These are phyloP conservation scores for Hericium alpestre DNA, from an alignment of 768 basidiomycete genomes.

Conservation along the genomic window DNA sequence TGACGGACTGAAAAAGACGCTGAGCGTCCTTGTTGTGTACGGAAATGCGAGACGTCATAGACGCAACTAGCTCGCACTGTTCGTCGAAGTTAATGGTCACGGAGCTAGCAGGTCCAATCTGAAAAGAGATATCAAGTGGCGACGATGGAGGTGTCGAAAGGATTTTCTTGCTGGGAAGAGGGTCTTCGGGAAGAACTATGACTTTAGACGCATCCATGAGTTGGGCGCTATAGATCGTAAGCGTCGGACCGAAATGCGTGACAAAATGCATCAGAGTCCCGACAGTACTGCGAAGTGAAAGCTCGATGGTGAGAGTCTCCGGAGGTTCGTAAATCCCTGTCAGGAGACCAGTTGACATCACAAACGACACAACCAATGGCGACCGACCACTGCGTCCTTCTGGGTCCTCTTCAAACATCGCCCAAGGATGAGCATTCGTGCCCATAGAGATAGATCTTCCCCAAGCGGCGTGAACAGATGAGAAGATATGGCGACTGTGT, in stretches of 20 bases:
- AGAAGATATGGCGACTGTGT: slow-evolving; percentile 18
- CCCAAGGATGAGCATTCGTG: neutral
- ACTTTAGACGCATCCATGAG: neutral
- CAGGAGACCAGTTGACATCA: slow-evolving; percentile 18
- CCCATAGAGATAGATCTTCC: slow-evolving; percentile 2
- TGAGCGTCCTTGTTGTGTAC: neutral
- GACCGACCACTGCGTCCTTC: slow-evolving; percentile 6
- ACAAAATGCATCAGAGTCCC: neutral
- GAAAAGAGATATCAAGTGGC: neutral
- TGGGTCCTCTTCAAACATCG: neutral
- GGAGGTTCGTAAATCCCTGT: slow-evolving; percentile 1
- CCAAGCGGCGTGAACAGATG: slow-evolving; percentile 16
- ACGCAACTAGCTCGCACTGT: neutral
- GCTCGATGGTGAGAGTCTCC: neutral
- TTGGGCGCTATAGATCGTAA: neutral
- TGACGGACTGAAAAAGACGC: neutral
- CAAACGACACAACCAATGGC: slow-evolving; percentile 14
- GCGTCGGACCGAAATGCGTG: neutral
- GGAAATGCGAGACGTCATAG: neutral
- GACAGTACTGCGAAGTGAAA: neutral
- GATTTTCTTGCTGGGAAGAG: slow-evolving; percentile 1
- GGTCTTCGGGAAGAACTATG: neutral
- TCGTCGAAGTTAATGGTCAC: neutral
- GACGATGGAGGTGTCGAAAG: neutral
- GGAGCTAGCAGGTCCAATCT: neutral